Evolutionary conservation across 768 basidiomycete genomes (phyloP), one percentile per base, ranked within the genome.

Genomic region (Cystoderma amianthinum): DNA sequence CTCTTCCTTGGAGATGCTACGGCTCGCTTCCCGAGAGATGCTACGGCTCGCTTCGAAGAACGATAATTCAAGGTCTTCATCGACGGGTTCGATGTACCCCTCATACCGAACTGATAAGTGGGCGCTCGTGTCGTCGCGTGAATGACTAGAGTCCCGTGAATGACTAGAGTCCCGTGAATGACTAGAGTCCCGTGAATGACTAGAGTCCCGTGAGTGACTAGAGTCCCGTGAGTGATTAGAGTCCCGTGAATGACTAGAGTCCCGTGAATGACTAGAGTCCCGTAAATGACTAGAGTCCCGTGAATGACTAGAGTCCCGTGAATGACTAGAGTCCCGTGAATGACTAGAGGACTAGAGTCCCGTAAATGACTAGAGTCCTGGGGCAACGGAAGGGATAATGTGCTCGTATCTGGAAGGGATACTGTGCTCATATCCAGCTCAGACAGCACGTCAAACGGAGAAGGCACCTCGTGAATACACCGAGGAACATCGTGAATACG

Each of bases 391-490:
- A n/a, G n/a, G n/a, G n/a, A n/a, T n/a, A n/a, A n/a, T n/a, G n/a
- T n/a, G n/a, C n/a, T n/a, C n/a, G n/a, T n/a, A n/a, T n/a, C n/a
- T n/a, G n/a, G n/a, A n/a, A n/a, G n/a, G n/a, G n/a, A n/a, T n/a
- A n/a, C n/a, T n/a, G n/a, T n/a, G n/a, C 41, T 48, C 12, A 46
- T 34, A 23, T 48, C 41, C 28, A 30, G 15, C 1, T 42, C 41
- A 2, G 60, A 57, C 19, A 64, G 55, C 15, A 59, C 48, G n/a
- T 59, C 45, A n/a, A 57, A 59, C 7, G 61, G 60, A 3, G 61
- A 61, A 17, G 62, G 66, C 6, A 80, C 47, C 49, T 82, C 75
- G 51, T 81, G 78, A 39, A 80, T 81, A 54, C 78, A 80, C 2
- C 52, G 70, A n/a, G n/a, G n/a, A n/a, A n/a, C n/a, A n/a, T n/a